Conservation (phyloP, 129 eudicot species). For the Lactuca saligna region DNA sequence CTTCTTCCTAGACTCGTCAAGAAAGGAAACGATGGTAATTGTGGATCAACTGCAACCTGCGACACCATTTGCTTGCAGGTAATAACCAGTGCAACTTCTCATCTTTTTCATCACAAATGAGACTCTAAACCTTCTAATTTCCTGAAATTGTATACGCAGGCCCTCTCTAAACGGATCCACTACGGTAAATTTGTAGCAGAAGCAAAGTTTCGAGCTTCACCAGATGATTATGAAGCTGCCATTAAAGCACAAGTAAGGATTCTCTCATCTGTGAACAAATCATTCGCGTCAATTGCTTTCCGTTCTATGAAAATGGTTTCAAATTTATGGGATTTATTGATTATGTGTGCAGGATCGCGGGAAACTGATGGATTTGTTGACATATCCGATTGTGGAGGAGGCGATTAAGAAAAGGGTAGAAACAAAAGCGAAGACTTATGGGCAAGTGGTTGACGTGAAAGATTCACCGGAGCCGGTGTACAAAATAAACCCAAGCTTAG, state of each 20-base stretch:
- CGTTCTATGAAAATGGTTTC: not conserved
- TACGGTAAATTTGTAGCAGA: conserved; percentile 93
- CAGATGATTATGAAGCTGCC: conserved; percentile 62
- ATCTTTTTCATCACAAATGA: not conserved
- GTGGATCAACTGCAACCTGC: conserved; percentile 69
- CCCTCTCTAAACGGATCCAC: conserved; percentile 76
- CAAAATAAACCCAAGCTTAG: conserved; percentile 74
- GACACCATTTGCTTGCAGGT: conserved; percentile 94
- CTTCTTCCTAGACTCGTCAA: conserved; percentile 80
- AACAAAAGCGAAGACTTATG: conserved; percentile 68
- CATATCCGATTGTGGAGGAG: conserved; percentile 76
- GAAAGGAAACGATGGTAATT: conserved; percentile 81
- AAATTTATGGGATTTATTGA: conserved; percentile 1
- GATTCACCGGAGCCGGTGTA: conserved; percentile 47
- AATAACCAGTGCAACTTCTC: not conserved
- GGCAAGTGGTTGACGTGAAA: conserved; percentile 47
- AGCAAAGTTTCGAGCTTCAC: conserved; percentile 74
- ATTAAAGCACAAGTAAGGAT: conserved; percentile 60
- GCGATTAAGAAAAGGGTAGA: conserved; percentile 61
- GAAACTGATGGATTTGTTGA: conserved; percentile 59
- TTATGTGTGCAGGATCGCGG: conserved; percentile 47
- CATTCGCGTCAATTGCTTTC: not conserved
- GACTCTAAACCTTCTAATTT: conserved; percentile 8
- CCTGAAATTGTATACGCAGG: conserved; percentile 33
- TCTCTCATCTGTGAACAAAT: not conserved